These are phyloP conservation scores for Coemansia interrupta DNA, from an alignment of 192 early-diverging fungal genomes.

Conservation along the genomic window DNA sequence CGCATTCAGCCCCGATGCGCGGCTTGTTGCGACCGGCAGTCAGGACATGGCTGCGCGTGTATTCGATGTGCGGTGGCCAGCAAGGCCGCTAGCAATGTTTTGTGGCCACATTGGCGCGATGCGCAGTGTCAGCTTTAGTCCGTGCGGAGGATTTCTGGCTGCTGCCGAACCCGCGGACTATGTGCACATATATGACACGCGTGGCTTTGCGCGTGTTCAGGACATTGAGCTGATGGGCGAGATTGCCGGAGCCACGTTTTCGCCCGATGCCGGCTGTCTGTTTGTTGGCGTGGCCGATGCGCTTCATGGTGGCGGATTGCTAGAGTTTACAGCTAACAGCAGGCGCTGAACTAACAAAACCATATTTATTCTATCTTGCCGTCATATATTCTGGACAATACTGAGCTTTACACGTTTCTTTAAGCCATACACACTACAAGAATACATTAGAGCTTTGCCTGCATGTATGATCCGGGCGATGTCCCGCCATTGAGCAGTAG, in stretches of 20 bases:
- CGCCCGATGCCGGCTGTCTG: slow-evolving; percentile 43
- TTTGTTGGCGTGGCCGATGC: slow-evolving; percentile 45
- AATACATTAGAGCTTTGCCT: slow-evolving; percentile 39
- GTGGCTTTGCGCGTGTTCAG: slow-evolving; percentile 21
- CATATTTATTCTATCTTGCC: too few species aligned
- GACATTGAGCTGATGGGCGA: slow-evolving; percentile 52
- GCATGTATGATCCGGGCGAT: slow-evolving; percentile 28
- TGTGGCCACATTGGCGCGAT: slow-evolving; percentile 46
- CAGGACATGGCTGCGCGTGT: slow-evolving; percentile 50
- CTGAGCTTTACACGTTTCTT: too few species aligned
- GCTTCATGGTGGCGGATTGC: slow-evolving; percentile 30
- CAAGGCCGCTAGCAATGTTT: slow-evolving; percentile 19
- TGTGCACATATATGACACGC: slow-evolving; percentile 43
- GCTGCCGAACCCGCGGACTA: slow-evolving; percentile 52
- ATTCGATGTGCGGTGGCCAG: slow-evolving; percentile 47
- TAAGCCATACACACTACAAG: too few species aligned
- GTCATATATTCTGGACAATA: too few species aligned
- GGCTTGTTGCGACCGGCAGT: slow-evolving; percentile 46
- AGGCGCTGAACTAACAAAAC: neutral
- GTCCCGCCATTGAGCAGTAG: slow-evolving; percentile 34
- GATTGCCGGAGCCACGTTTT: slow-evolving; percentile 38
- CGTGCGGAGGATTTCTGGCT: slow-evolving; percentile 35
- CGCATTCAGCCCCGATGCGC: slow-evolving; percentile 42
- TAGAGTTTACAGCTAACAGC: slow-evolving; percentile 17
- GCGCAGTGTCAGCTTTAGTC: slow-evolving; percentile 38